Evolutionary conservation across 1,284 basidiomycete species (phyloP).

Genomic region (Malassezia sp.): DNA sequence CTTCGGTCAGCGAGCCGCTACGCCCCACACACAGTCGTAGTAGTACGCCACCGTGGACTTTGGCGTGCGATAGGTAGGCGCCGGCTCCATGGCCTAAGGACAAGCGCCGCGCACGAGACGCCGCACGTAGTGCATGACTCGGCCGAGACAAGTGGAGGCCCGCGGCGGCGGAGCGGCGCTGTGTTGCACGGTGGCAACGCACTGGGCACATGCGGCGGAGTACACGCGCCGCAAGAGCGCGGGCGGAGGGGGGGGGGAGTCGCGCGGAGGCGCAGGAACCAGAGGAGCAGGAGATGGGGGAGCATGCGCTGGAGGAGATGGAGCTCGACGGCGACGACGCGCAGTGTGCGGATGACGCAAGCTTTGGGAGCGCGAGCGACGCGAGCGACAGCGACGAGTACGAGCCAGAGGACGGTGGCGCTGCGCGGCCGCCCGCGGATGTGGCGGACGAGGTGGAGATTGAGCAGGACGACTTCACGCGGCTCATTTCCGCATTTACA

Average conservation of each 20-base stretch:
- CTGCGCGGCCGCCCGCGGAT: background rate
- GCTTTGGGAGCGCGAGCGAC: no score
- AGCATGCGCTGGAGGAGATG: constrained; percentile 1
- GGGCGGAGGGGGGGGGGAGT: no score
- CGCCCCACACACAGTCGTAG: constrained; percentile 23
- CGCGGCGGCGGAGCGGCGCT: no score
- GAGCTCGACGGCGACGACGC: constrained; percentile 4
- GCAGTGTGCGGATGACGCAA: no score
- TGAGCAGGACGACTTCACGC: constrained; percentile 25
- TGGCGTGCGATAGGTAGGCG: constrained; percentile 26
- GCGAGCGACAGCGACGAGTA: constrained; percentile 25
- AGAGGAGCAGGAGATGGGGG: constrained; percentile 13
- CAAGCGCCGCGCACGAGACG: background rate
- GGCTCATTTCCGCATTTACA: constrained; percentile 26
- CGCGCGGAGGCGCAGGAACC: no score
- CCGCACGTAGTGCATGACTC: background rate
- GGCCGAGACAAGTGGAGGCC: constrained; percentile 16
- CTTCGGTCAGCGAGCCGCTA: constrained; percentile 2
- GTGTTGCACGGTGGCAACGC: background rate
- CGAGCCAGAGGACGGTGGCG: constrained; percentile 16
- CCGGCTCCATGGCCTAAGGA: constrained; percentile 38
- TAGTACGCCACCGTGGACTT: constrained; percentile 30
- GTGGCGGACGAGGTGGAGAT: constrained; percentile 20
- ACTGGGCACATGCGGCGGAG: background rate
- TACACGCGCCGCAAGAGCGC: background rate